phyloP scores from a whole-genome alignment of 1,284 basidiomycete species.

The Apiotrichum porosum region DNA sequence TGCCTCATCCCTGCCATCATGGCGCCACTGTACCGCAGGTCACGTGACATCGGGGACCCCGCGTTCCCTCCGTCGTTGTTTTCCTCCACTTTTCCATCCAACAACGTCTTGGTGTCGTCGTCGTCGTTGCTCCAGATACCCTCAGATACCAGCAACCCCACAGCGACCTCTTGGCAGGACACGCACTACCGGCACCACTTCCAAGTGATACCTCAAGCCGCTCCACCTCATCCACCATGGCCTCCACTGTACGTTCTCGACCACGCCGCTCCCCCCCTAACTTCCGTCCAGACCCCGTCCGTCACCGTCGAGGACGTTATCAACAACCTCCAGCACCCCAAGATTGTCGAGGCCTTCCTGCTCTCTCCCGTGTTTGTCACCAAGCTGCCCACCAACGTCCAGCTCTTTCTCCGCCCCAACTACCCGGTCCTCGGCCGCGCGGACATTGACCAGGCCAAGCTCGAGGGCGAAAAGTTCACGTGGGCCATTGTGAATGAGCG shows the following conservation, averaged over 20 bases:
- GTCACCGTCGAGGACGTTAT: not conserved
- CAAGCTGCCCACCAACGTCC: not conserved
- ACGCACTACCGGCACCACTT: too few species aligned
- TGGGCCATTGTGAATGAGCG: conserved; percentile 4
- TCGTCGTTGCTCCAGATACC: too few species aligned
- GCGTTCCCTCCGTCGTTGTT: too few species aligned
- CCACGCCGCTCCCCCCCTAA: too few species aligned
- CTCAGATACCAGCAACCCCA: too few species aligned
- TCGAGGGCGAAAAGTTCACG: conserved; percentile 3
- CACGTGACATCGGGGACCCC: too few species aligned
- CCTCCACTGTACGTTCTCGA: not conserved
- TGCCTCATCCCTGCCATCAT: too few species aligned
- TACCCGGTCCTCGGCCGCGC: not conserved
- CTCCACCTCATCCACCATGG: not conserved
- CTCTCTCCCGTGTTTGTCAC: not conserved
- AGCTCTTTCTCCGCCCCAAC: conserved; percentile 1
- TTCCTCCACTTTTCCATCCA: too few species aligned
- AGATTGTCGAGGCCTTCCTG: conserved; percentile 4
- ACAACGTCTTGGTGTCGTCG: too few species aligned
- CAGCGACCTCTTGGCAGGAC: too few species aligned
- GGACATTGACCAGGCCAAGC: not conserved
- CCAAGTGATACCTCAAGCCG: too few species aligned
- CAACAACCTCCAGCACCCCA: conserved; percentile 8
- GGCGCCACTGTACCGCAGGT: too few species aligned
- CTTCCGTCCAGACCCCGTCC: not conserved